Evolutionary conservation across 768 basidiomycete species (phyloP), one percentile per base, ranked within the genome.

Genomic region (Lenzites betulinus): DNA sequence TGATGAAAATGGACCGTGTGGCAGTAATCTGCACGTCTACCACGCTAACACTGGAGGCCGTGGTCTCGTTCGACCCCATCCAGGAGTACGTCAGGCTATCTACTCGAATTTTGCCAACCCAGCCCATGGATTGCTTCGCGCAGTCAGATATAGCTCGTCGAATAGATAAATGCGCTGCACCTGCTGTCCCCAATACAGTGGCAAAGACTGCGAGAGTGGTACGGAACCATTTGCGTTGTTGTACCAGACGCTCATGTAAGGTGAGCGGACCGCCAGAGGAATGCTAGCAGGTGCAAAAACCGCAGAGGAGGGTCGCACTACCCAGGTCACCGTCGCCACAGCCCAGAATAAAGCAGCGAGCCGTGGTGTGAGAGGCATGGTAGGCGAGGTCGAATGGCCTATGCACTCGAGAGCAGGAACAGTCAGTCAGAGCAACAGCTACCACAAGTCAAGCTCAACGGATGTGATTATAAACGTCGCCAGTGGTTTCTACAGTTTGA

Each of bases 1-100:
- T 62, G 1, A 61, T 65, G 57, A 74, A 71, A 7, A 70, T 68
- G 51, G 74, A 73, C 16, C 69, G 69, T 0, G 78, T 77, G 2
- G 78, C 71, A 0, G 78, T 77, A 57, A 78, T 64, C 23, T 64
- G 59, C 2, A 61, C 60, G 56, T 58, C 33, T 6, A 58, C 67
- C 28, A 71, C 47, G 38, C 60, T 70, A 1, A 63, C 50, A n/a
- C 39, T 33, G 18, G 15, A 13, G n/a, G n/a, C n/a, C n/a, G n/a
- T n/a, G 7, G 46, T 13, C 23, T 13, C 6, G 25, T 59, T 53
- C 13, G 33, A 11, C 2, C 65, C 67, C 25, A 64, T 42, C 64
- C 64, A 67, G 48, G 41, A 20, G 38, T 65, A 67, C 18, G 57
- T 60, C 1, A 22, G 49, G 11, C 51, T 51, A 52, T 67, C 67